phyloP scores from a whole-genome alignment of 176 grass and related monocot species.

The Echinochloa phyllopogon region DNA sequence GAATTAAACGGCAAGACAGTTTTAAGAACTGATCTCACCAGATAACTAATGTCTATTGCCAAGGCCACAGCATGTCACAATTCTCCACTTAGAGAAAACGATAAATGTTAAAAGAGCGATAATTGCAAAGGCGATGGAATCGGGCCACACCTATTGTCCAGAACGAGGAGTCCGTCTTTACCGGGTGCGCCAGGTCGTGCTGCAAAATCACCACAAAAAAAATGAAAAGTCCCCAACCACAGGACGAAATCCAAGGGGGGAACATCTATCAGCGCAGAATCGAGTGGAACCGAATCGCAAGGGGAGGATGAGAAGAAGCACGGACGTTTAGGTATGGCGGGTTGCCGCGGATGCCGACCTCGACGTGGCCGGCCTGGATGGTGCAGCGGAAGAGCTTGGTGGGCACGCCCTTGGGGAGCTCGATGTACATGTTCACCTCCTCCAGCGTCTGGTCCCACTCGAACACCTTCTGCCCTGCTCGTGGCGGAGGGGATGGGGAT shows the following conservation, averaged over 20 bases:
- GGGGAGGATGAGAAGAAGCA: neutral
- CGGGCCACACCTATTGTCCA: conserved; percentile 78
- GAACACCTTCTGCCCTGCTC: conserved; percentile 95
- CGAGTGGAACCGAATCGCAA: neutral
- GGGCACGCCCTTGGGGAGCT: conserved; percentile 78
- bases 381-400: conserved; percentile 80
- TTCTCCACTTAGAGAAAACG: neutral
- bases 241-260: neutral
- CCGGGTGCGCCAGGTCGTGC: conserved; percentile 71
- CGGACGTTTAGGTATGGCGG: conserved; percentile 90
- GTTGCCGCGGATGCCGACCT: conserved; percentile 86
- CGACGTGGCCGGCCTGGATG: conserved; percentile 76
- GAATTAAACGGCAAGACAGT: conserved; percentile 16
- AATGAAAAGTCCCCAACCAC: neutral
- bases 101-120: neutral
- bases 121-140: neutral
- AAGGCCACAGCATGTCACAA: neutral
- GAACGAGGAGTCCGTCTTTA: conserved; percentile 98
- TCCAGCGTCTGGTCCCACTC: conserved; percentile 98
- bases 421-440: conserved; percentile 92
- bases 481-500: neutral
- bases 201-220: conserved; percentile 40
- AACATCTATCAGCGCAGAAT: neutral
- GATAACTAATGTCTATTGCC: neutral
- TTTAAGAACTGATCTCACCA: neutral